Evolutionary conservation across 345 rosid genomes (phyloP), one percentile per base, ranked within the genome.

Genomic region (Barbarea vulgaris): DNA sequence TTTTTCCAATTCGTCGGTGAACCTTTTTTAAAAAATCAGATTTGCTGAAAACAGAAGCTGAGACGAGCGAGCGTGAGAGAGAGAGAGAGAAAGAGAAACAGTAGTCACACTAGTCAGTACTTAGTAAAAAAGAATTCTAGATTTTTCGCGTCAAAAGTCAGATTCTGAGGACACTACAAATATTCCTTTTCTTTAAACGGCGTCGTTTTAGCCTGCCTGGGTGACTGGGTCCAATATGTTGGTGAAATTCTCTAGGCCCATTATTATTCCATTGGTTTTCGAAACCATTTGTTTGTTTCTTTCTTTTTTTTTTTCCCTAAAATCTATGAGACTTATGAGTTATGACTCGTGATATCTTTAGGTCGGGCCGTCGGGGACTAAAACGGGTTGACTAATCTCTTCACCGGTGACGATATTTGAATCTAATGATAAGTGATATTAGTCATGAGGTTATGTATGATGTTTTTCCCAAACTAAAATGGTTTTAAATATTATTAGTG

Each of bases 1-100:
- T 50, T 80, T 55, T 7, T n/a, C 28, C 9, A 14, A 19, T 25
- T 62, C 51, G 52, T 70, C 72, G 70, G 42, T 25, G 75, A 33
- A 28, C n/a, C n/a, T 4, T 18, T 9, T 64, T 22, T 21, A 37
- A 70, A 37, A 70, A 47, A 69, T 42, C 28, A 62, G 74, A 74
- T 56, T 48, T 58, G 66, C 54, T 9, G n/a, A 48, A 73, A 9
- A 31, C 11, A 3, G 7, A n/a, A 47, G 67, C 41, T 4, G 27
- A 60, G 33, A 14, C 21, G 3, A 12, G 54, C 17, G n/a, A 13
- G 30, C 4, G 30, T 36, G 6, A 57, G 24, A 25, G 8, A 25
- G 10, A 54, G 4, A 48, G 53, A 51, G 50, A 8, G 28, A 2
- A 46, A 31, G 19, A 37, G 15, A 48, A 4, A 17, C 15, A 39